Percentiles rank a stretch among this genome's conserved stretches.
Conservation (phyloP, 257 asterid genomes). For the Jaltomata sinuosa region DNA sequence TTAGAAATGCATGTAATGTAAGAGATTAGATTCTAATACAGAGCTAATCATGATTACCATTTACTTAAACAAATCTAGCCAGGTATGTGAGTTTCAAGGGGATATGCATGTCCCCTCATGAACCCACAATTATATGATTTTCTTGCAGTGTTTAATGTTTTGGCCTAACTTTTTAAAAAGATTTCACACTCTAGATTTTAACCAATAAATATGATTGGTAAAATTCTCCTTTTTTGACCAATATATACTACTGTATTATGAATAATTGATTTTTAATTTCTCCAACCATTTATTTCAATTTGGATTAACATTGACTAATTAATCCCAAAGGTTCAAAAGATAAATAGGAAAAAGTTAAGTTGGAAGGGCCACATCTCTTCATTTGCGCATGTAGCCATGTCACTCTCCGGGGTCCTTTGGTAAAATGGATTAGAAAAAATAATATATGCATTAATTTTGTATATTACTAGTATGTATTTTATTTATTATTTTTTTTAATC, state of each 20-base stretch:
- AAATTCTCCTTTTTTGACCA: not conserved
- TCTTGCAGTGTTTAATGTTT: not conserved
- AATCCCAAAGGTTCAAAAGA: not conserved
- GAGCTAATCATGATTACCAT: slow-evolving; percentile 13
- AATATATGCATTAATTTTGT: no score
- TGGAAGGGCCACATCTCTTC: not conserved
- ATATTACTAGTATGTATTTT: no score
- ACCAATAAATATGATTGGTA: not conserved
- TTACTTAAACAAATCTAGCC: not conserved
- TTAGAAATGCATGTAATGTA: slow-evolving; percentile 21
- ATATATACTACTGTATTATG: not conserved
- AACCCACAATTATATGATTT: slow-evolving; percentile 3
- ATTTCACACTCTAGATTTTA: not conserved
- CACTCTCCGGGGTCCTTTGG: no score
- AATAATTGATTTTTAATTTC: not conserved
- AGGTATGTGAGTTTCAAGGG: not conserved
- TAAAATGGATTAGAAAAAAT: no score
- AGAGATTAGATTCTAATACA: slow-evolving; percentile 34
- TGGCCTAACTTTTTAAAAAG: not conserved
- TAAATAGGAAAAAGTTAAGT: not conserved
- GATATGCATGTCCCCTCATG: slow-evolving; percentile 3
- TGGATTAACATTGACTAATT: not conserved
- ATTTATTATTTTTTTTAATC: no score
- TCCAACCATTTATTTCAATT: not conserved
- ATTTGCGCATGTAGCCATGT: not conserved